Evolutionary conservation across 2,329 filamentous ascomycete genomes (phyloP), one percentile per base, ranked within the genome.

Genomic region (Epichloe aotearoae): DNA sequence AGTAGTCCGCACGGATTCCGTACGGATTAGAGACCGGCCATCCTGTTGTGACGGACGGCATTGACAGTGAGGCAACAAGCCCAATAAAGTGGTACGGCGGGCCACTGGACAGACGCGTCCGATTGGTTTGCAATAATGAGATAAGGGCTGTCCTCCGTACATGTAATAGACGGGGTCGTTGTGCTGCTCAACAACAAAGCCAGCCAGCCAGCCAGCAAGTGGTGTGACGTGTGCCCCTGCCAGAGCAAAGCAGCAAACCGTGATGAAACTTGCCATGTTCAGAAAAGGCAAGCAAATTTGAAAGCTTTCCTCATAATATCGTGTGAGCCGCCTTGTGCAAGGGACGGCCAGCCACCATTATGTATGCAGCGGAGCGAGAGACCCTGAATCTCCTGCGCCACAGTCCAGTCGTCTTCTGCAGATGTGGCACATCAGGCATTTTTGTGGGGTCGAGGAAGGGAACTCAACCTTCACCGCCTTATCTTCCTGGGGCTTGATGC

Each of bases 381-480:
- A 45, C 50, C 50, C 46, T 52, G 50, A 34, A 48, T 49, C 19
- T 48, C 39, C 14, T 34, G 41, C 46, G 46, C 41, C 50, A 49
- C 50, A 43, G 20, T 36, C 47, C 20, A 19, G 20, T 43, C 36
- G 8, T 1, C 20, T 26, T 23, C 12, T 30, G 23, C 20, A 30
- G 34, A 10, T 34, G 45, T 42, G 33, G 50, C 50, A 34, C 33
- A 44, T 30, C 20, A 12, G 41, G 20, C 19, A 11, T 19, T 19
- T 19, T 44, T 33, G 14, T 33, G 42, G 42, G 12, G 12, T 19
- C 23, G 26, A 17, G 20, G 7, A 26, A 11, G 12, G 34, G 14
- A 26, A n/a, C 17, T 26, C 19, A 14, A 8, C 14, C 34, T 36
- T 45, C 26, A 52, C 50, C 50, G 50, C 50, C 50, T 34, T 26